Base-by-base conservation (phyloP, 129 eudicot genomes). In the Tanacetum coccineum region DNA sequence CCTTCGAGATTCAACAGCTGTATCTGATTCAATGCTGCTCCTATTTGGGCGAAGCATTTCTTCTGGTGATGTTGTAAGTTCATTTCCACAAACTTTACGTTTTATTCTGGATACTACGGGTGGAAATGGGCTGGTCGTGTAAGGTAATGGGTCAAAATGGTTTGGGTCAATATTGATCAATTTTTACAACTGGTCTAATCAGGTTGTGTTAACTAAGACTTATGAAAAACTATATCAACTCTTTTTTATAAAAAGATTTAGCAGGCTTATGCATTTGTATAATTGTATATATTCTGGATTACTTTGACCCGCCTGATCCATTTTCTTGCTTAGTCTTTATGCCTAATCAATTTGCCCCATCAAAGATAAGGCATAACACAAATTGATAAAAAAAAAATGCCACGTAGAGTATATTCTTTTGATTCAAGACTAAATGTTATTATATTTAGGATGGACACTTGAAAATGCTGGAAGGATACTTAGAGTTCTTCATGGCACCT, bases 391-490 rank as follows among this genome's bases (percentile, higher is more conserved):
- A 14, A 20, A 13, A 47, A 65, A 65, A 49, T 50, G 60, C 26
- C 17, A n/a, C 59, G 11, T 50, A 17, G 12, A 12, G n/a, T 39
- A 45, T 22, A 21, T 6, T 36, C 39, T 39, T 45, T 51, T 53
- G 44, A 42, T 54, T 65, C 36, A 26, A 54, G 61, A 11, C 12
- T 64, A 62, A 20, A 19, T 44, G 20, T 13, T 51, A 25, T 39
- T 6, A 17, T 42, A 58, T 45, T 59, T 84, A 91, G 96, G 90
- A 81, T 50, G 97, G 90, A 9, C 94, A 91, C 70, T 68, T 91
- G 45, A 87, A 87, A 66, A 90, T 90, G 97, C 53, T 90, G 71
- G 92, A 89, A 18, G 97, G 97, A 68, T 90, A 87, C 76, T 78
- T 90, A 75, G 97, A 90, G 65, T 91, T 91, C 75, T 91, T 76